Conservation (phyloP, 768 basidiomycete genomes). For the Xanthoconium purpureum region DNA sequence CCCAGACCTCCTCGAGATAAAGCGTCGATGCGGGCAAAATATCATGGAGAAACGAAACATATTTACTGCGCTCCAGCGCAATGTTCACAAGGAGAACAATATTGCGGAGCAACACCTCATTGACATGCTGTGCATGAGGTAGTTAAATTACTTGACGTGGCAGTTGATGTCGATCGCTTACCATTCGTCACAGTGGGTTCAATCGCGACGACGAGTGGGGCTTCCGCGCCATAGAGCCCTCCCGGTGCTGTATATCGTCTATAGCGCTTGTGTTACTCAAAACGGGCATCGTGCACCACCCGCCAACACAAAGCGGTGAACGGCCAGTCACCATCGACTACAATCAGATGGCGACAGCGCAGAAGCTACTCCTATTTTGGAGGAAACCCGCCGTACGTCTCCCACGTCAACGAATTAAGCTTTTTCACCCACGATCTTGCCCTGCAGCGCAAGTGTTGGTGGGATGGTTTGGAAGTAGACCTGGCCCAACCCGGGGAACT, state of each 20-base stretch:
- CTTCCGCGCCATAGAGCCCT: slow-evolving; percentile 92
- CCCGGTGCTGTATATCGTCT: slow-evolving; percentile 95
- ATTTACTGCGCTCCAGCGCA: slow-evolving; percentile 96
- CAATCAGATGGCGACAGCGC: slow-evolving; percentile 93
- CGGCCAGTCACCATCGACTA: slow-evolving; percentile 82
- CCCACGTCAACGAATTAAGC: neutral
- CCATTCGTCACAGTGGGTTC: slow-evolving; percentile 61
- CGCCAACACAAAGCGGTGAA: slow-evolving; percentile 49
- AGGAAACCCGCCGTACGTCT: slow-evolving; percentile 94
- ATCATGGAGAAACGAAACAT: slow-evolving; percentile 89
- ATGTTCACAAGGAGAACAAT: slow-evolving; percentile 99
- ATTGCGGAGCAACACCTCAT: slow-evolving; percentile 98
- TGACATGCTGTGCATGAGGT: slow-evolving; percentile 99
- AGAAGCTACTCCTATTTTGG: slow-evolving; percentile 97
- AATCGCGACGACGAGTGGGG: slow-evolving; percentile 98
- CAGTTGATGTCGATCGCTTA: slow-evolving; percentile 9
- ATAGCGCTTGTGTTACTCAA: slow-evolving; percentile 97
- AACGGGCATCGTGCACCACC: slow-evolving; percentile 86
- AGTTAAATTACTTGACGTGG: slow-evolving; percentile 11
- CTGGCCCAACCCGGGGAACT: slow-evolving; percentile 57
- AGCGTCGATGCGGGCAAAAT: slow-evolving; percentile 81
- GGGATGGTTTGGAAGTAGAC: slow-evolving; percentile 95
- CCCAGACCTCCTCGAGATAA: slow-evolving; percentile 71
- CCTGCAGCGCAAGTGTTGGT: slow-evolving; percentile 96
- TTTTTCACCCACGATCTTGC: neutral